phyloP scores from a whole-genome alignment of 2,329 filamentous ascomycete species.

The Pyricularia sp. region DNA sequence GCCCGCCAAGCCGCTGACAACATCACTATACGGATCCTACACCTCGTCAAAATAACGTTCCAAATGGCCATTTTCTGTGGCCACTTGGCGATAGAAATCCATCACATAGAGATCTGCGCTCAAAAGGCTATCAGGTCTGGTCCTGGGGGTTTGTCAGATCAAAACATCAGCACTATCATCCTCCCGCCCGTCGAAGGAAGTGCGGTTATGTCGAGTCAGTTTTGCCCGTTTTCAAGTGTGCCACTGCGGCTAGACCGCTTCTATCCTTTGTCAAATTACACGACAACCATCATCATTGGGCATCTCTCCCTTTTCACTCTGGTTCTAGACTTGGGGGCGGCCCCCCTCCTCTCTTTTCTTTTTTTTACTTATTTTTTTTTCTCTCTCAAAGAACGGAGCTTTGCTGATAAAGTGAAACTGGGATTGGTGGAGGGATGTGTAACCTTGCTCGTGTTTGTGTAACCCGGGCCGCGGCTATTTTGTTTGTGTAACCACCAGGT shows the following conservation, averaged over 20 bases:
- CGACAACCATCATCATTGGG: background rate
- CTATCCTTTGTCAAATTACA: background rate
- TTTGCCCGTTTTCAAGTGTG: background rate
- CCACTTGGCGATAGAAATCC: background rate
- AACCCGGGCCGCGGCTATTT: background rate
- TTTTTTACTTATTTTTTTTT: too few species aligned
- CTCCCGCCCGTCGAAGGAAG: background rate
- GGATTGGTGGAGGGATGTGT: background rate
- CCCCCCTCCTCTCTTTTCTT: background rate
- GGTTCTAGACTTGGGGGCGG: background rate
- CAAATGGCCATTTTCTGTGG: background rate
- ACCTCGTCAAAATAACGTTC: background rate
- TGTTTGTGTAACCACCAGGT: background rate
- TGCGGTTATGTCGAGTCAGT: background rate
- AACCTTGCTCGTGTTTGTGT: background rate
- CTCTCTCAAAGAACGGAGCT: background rate
- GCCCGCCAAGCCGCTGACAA: background rate
- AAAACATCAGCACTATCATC: background rate
- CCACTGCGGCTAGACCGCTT: background rate
- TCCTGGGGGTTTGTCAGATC: background rate
- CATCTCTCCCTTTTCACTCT: background rate
- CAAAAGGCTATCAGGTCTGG: background rate
- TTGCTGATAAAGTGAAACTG: background rate
- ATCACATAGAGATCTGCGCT: background rate
- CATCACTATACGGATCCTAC: background rate